Percentiles rank a stretch among this genome's conserved stretches.
These are phyloP conservation scores for Metschnikowia dekortorum DNA, from an alignment of 805 yeast species.

Conservation along the genomic window DNA sequence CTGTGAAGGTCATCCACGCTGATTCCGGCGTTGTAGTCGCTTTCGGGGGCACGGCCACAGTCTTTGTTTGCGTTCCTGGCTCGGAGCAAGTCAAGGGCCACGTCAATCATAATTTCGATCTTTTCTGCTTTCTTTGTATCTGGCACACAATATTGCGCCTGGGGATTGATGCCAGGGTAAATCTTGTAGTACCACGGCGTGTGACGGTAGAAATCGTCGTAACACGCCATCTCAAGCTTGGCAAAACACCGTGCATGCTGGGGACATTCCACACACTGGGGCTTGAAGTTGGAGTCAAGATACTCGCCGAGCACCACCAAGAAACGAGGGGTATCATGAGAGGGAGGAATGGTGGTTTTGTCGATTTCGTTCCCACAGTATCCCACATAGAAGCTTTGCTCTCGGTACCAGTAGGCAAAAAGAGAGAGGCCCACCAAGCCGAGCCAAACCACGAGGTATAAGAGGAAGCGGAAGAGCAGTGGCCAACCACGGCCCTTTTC, in stretches of 20 bases:
- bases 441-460: constrained; percentile 28
- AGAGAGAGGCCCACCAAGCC: constrained; percentile 34
- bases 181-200: constrained; percentile 57
- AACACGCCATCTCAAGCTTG: constrained; percentile 59
- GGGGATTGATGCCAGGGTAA: constrained; percentile 54
- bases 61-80: constrained; percentile 59
- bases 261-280: constrained; percentile 76
- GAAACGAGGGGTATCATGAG: constrained; percentile 23
- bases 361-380: constrained; percentile 66
- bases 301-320: constrained; percentile 38
- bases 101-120: constrained; percentile 59
- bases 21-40: constrained; percentile 49
- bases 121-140: constrained; percentile 70
- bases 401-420: constrained; percentile 57
- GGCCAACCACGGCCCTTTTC: not conserved
- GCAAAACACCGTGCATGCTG: constrained; percentile 71
- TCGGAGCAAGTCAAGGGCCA: constrained; percentile 62
- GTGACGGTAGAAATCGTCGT: constrained; percentile 53
- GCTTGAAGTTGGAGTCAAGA: constrained; percentile 45
- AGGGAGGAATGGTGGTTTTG: constrained; percentile 36
- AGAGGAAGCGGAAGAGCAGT: constrained; percentile 1
- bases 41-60: constrained; percentile 49
- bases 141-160: constrained; percentile 53
- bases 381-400: constrained; percentile 59
- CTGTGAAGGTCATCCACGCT: constrained; percentile 47